Evolutionary conservation across 2,329 filamentous ascomycete species (phyloP).

Genomic region (Fusarium ramigenum): DNA sequence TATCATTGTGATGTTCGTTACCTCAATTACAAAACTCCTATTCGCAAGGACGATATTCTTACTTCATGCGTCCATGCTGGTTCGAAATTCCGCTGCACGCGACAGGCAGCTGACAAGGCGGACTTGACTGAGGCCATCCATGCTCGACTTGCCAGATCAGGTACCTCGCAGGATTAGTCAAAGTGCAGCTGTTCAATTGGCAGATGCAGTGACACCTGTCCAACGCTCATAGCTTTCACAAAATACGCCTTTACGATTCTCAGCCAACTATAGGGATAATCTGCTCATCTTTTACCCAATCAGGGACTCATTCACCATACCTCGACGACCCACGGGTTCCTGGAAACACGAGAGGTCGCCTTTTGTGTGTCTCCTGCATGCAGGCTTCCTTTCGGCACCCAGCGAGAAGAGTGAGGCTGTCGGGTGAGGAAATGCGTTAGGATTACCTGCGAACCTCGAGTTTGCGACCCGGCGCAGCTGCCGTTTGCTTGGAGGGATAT

Average conservation of each 20-base stretch:
- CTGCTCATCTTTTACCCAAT: conserved; percentile 13
- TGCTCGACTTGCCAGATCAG: conserved; percentile 27
- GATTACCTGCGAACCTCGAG: conserved; percentile 10
- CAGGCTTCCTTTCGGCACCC: conserved; percentile 16
- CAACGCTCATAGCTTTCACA: conserved; percentile 28
- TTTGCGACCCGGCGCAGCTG: conserved; percentile 4
- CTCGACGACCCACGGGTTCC: conserved; percentile 13
- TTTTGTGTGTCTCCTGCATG: conserved; percentile 25
- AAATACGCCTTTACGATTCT: conserved; percentile 1
- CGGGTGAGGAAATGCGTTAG: conserved; percentile 8
- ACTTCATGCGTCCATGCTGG: neutral
- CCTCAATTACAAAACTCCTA: conserved; percentile 1
- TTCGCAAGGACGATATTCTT: neutral
- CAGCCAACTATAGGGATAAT: conserved; percentile 25
- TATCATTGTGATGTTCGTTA: conserved; percentile 1
- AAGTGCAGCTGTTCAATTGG: conserved; percentile 30
- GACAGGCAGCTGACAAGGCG: conserved; percentile 34
- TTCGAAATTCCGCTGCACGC: conserved; percentile 6
- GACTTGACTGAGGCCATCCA: conserved; percentile 18
- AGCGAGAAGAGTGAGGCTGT: conserved; percentile 36
- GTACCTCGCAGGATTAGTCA: conserved; percentile 26
- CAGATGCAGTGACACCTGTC: conserved; percentile 35
- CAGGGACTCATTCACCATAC: neutral
- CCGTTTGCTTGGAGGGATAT: neutral
- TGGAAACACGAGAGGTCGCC: conserved; percentile 19